phyloP scores from a whole-genome alignment of 805 yeast species.

The Saccharomycopsis malanga region DNA sequence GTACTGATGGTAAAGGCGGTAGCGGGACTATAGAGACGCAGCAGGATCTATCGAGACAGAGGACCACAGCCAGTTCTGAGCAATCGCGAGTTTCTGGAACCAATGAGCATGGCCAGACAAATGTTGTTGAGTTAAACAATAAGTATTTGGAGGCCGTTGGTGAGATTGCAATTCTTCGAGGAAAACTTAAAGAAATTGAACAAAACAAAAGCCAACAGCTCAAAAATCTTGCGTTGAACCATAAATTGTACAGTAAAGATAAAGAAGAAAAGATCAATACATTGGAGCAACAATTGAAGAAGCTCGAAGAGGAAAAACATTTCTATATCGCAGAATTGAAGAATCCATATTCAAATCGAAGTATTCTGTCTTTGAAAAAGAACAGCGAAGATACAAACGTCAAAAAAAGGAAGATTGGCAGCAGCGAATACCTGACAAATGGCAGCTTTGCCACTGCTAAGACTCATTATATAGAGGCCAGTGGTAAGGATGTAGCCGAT shows the following conservation, averaged over 20 bases:
- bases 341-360: slow-evolving; percentile 27
- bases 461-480: not conserved
- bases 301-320: slow-evolving; percentile 47
- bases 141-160: slow-evolving; percentile 58
- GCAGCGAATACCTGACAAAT: not conserved
- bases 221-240: slow-evolving; percentile 26
- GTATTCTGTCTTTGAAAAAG: too few relatives aligned
- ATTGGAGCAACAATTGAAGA: slow-evolving; percentile 36
- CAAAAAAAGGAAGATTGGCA: slow-evolving; percentile 14
- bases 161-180: slow-evolving; percentile 71
- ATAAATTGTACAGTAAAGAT: slow-evolving; percentile 25
- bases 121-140: slow-evolving; percentile 26
- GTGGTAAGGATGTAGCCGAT: slow-evolving; percentile 2
- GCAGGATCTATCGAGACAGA: not conserved
- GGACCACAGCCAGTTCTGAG: not conserved
- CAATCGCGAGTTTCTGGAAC: not conserved
- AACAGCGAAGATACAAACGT: slow-evolving; percentile 13
- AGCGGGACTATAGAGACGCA: not conserved
- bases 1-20: not conserved
- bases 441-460: not conserved
- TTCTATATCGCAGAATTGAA: slow-evolving; percentile 45
- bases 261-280: slow-evolving; percentile 33
- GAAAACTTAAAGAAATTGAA: slow-evolving; percentile 47
- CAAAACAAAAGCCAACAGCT: slow-evolving; percentile 35
- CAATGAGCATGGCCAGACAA: too few relatives aligned